Base-by-base conservation (phyloP, 2,329 filamentous ascomycete genomes). In the Paecilomyces dactylethromorphus region DNA sequence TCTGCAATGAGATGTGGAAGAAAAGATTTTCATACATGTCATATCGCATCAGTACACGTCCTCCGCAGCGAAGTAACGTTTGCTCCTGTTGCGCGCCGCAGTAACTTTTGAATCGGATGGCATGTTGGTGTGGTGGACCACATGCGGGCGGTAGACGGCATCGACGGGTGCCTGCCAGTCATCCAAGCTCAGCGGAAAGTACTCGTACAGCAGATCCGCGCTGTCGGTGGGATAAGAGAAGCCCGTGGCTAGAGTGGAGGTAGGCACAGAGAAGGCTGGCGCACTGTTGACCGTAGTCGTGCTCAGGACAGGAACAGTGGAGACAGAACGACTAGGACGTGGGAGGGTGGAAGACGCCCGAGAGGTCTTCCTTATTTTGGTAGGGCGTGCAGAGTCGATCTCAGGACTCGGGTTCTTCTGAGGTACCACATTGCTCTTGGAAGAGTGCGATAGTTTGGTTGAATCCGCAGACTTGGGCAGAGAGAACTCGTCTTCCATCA, bases 151-250 rank as follows among this genome's bases (percentile, higher is more conserved):
- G 71, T 96, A 96, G 15, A 96, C 88, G 4, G 91, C 91, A 73
- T 96, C 91, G 2, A 95, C 90, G 0, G 91, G 91, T 1, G 89
- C 89, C 84, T 92, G 91, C 87, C 84, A 97, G 69, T 97, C 92
- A 71, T 97, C 92, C 59, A 96, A 78, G 54, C 89, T 92, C 15
- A 97, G 80, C 0, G 92, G 92, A 64, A 97, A 97, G 71, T 97
- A 97, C 76, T 97, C 92, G 71, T 97, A 97, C 18, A 97, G 78
- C 64, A 92, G 79, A 74, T 97, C 92, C 0, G 87, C 87, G 65
- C 88, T 88, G 66, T 96, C 91, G 39, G 70, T 73, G n/a, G 72
- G 68, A 55, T 73, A 74, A 4, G 74, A 69, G 21, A 77, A 67
- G 21, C 63, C 87, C 76, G 33, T 89, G 82, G 69, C 88, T 87